These are phyloP conservation scores for Epichloe sylvatica DNA, from an alignment of 2,329 filamentous ascomycete genomes.

Conservation along the genomic window DNA sequence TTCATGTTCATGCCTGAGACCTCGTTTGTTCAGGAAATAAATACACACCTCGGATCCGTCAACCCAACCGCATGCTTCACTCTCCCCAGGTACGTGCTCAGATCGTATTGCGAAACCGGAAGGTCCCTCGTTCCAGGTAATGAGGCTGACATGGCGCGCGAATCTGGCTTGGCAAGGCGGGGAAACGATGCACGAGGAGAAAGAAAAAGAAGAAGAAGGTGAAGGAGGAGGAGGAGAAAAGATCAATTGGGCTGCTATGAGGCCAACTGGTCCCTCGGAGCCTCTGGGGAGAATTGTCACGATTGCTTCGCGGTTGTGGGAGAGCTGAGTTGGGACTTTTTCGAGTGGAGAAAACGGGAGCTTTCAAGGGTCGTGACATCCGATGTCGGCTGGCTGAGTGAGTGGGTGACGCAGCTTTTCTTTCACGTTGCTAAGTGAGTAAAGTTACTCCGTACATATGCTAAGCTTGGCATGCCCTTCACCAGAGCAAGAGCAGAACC, in stretches of 20 bases:
- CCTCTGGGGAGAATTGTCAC: no score
- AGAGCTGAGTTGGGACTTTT: no score
- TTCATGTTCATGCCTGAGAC: not conserved
- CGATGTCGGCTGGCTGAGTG: no score
- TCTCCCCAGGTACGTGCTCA: conserved; percentile 87
- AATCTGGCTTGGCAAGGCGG: not conserved
- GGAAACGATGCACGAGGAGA: not conserved
- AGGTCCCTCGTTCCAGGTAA: conserved; percentile 62
- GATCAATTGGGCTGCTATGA: not conserved
- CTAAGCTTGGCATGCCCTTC: no score
- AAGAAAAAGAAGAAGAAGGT: no score
- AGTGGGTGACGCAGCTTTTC: no score
- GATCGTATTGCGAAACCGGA: conserved; percentile 81
- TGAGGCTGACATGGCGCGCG: conserved; percentile 44
- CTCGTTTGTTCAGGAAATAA: not conserved
- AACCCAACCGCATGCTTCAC: conserved; percentile 81
- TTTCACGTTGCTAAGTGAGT: no score
- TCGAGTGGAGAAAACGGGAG: no score
- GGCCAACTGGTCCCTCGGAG: not conserved
- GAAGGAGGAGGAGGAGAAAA: not conserved
- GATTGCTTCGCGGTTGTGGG: not conserved
- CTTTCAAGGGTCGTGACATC: no score
- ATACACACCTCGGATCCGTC: conserved; percentile 81
- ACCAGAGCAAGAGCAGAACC: no score
- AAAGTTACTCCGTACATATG: no score